Evolutionary conservation across 1,139 yeast genomes (phyloP).

Genomic region (Geotrichum citri-aurantii): DNA sequence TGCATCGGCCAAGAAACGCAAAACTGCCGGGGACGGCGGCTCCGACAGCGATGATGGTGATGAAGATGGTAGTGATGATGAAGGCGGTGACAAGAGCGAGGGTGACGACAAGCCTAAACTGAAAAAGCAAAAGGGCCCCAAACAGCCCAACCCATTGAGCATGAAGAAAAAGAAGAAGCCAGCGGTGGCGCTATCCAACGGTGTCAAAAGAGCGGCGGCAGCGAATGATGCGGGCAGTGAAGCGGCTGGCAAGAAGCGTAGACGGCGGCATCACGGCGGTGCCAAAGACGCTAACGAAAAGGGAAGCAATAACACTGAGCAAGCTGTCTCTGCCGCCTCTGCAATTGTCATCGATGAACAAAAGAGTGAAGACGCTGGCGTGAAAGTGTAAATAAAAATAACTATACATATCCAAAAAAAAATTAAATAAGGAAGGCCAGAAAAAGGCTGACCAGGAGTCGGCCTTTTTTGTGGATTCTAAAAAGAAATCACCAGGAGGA

Average conservation of each 20-base stretch:
- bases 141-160: constrained; percentile 79
- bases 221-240: background rate
- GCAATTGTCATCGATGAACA: background rate
- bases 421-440: too few relatives aligned
- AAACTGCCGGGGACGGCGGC: constrained; percentile 17
- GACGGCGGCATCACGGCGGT: constrained; percentile 10
- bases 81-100: constrained; percentile 23
- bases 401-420: too few relatives aligned
- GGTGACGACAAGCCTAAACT: constrained; percentile 29
- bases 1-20: constrained; percentile 28
- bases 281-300: background rate
- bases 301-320: background rate
- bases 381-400: too few relatives aligned
- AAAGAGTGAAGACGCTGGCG: background rate
- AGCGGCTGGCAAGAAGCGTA: constrained; percentile 3
- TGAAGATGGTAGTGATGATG: constrained; percentile 35
- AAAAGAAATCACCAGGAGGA: too few relatives aligned
- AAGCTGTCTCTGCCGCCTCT: background rate
- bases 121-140: constrained; percentile 52
- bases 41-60: constrained; percentile 31
- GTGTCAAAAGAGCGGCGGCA: too few relatives aligned
- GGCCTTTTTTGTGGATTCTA: too few relatives aligned
- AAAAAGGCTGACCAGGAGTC: background rate
- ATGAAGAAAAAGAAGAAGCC: constrained; percentile 47
- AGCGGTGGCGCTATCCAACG: background rate